Percentiles rank a stretch among this genome's conserved stretches.
Conservation (phyloP, 768 basidiomycete genomes). For the Boletus reticulatus region DNA sequence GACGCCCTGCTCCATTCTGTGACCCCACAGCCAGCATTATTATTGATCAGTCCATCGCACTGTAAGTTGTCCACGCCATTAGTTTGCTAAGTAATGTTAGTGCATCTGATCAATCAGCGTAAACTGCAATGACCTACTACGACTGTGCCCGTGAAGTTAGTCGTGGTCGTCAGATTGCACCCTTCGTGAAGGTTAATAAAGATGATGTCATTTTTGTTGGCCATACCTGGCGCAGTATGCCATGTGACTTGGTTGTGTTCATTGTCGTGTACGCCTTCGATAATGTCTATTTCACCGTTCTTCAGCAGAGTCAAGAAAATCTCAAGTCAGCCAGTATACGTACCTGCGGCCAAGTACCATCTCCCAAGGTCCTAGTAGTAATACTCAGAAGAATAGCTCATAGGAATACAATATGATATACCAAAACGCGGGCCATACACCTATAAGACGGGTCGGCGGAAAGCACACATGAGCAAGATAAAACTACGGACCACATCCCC, state of each 20-base stretch:
- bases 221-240: constrained; percentile 64
- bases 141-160: constrained; percentile 61
- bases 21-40: constrained; percentile 75
- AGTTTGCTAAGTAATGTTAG: constrained; percentile 35
- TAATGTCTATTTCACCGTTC: constrained; percentile 81
- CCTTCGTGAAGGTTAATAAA: constrained; percentile 35
- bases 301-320: constrained; percentile 27
- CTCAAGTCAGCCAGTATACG: constrained; percentile 22
- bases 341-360: constrained; percentile 63
- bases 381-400: constrained; percentile 1
- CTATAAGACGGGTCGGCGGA: constrained; percentile 32
- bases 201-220: not conserved
- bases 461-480: not conserved
- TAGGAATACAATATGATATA: constrained; percentile 22
- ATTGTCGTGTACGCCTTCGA: constrained; percentile 84
- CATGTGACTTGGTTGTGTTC: constrained; percentile 83
- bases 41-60: constrained; percentile 51
- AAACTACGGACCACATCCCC: constrained; percentile 68
- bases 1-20: constrained; percentile 80
- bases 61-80: constrained; percentile 50
- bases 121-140: constrained; percentile 44
- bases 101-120: not conserved
- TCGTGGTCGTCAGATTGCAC: constrained; percentile 53
- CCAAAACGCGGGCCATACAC: constrained; percentile 87
- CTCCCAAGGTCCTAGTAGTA: constrained; percentile 37